Evolutionary conservation across 768 basidiomycete genomes (phyloP).

Genomic region (Tremella yokohamensis): DNA sequence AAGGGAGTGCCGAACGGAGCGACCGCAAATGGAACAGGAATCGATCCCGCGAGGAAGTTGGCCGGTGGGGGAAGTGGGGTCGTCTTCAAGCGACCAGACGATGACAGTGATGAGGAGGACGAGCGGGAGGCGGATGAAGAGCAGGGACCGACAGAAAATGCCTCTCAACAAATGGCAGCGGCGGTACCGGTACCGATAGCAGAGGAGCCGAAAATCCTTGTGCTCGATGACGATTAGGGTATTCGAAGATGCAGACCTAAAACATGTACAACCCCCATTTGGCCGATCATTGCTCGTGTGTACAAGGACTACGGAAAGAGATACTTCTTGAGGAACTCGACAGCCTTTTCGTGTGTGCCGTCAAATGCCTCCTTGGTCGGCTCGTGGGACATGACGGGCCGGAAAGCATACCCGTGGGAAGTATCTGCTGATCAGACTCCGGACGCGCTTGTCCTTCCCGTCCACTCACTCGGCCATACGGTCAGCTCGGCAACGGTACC

Average conservation of each 20-base stretch:
- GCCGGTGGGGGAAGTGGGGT: constrained; percentile 58
- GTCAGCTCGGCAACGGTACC: not conserved
- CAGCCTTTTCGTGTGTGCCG: constrained; percentile 57
- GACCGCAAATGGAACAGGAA: constrained; percentile 54
- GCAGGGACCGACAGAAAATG: constrained; percentile 13
- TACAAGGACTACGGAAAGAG: constrained; percentile 20
- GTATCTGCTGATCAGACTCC: constrained; percentile 50
- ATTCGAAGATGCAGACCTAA: too few species aligned
- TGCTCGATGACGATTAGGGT: constrained; percentile 52
- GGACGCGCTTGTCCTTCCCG: too few species aligned
- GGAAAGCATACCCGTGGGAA: constrained; percentile 61
- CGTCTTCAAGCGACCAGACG: constrained; percentile 58
- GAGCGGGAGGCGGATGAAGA: constrained; percentile 33
- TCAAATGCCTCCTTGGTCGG: constrained; percentile 61
- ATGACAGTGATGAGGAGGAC: constrained; percentile 51
- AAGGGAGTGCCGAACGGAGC: constrained; percentile 26
- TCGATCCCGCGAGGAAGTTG: constrained; percentile 65
- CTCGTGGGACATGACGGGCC: constrained; percentile 58
- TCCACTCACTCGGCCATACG: not conserved
- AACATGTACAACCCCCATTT: too few species aligned
- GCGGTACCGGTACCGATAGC: too few species aligned
- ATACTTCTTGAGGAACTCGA: constrained; percentile 56
- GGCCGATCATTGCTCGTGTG: too few species aligned
- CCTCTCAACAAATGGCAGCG: not conserved
- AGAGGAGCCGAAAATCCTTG: constrained; percentile 40